Percentiles rank a stretch among this genome's conserved stretches.
Evolutionary conservation across 768 basidiomycete genomes (phyloP).

Genomic region (Suillus clintonianus): DNA sequence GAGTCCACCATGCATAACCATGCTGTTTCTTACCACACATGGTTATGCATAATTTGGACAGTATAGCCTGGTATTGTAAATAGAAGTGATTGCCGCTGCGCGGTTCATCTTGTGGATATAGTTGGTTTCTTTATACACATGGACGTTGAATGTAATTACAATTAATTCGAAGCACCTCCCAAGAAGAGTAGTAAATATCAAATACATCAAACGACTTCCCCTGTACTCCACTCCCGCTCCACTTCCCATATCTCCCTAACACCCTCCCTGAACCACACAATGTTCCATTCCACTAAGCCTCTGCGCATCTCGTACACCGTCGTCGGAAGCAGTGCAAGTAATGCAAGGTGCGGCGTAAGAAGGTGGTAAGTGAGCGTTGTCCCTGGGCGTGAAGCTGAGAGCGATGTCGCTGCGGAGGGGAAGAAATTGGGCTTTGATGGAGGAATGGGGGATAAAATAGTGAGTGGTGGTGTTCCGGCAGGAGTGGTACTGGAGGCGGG

Average conservation of each 20-base stretch:
- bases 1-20: no score
- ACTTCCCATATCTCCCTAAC: conserved; percentile 80
- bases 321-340: conserved; percentile 74
- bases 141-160: no score
- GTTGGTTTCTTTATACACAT: no score
- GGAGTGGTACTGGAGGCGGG: not conserved
- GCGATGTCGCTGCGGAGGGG: conserved; percentile 42
- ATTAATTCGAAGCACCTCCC: no score
- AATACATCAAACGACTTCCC: conserved; percentile 16
- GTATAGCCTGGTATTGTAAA: no score
- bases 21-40: not conserved
- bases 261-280: conserved; percentile 81
- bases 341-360: conserved; percentile 71
- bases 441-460: not conserved
- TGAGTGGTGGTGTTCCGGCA: not conserved
- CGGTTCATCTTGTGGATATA: no score
- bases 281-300: conserved; percentile 83
- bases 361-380: conserved; percentile 85
- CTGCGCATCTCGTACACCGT: conserved; percentile 70
- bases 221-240: conserved; percentile 53
- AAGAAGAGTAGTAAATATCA: no score
- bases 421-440: not conserved
- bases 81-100: no score
- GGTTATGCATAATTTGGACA: not conserved
- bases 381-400: conserved; percentile 57